phyloP scores from a whole-genome alignment of 768 basidiomycete genomes.

The Neoboletus brunneissimus region DNA sequence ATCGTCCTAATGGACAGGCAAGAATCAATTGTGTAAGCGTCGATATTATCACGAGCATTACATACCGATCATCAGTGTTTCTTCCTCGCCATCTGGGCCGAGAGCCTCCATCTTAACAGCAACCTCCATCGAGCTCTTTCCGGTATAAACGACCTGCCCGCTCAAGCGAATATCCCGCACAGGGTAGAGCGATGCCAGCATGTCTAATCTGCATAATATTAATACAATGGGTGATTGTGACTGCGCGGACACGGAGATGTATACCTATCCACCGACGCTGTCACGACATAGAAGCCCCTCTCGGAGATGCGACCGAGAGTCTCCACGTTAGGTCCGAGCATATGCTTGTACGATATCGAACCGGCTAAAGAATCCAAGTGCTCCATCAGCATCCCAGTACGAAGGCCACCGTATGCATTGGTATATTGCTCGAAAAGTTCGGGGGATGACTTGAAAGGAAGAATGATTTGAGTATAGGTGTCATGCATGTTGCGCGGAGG shows the following conservation, averaged over 20 bases:
- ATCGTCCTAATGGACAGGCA: slow-evolving; percentile 57
- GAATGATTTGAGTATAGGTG: slow-evolving; percentile 62
- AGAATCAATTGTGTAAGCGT: not conserved
- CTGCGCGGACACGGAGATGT: not conserved
- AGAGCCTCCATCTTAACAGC: slow-evolving; percentile 79
- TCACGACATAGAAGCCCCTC: slow-evolving; percentile 77
- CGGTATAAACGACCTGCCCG: slow-evolving; percentile 80
- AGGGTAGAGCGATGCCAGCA: slow-evolving; percentile 58
- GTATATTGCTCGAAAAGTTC: slow-evolving; percentile 64
- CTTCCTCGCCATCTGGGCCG: slow-evolving; percentile 43
- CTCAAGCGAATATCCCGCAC: slow-evolving; percentile 68
- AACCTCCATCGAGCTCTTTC: slow-evolving; percentile 79
- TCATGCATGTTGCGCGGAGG: slow-evolving; percentile 62
- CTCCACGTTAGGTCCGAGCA: slow-evolving; percentile 63
- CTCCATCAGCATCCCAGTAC: slow-evolving; percentile 73
- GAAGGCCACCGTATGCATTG: slow-evolving; percentile 67
- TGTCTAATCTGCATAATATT: slow-evolving; percentile 51
- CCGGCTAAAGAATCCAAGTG: slow-evolving; percentile 85
- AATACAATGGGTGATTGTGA: not conserved
- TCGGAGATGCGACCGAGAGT: slow-evolving; percentile 54
- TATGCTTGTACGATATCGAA: slow-evolving; percentile 79
- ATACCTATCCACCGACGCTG: slow-evolving; percentile 77
- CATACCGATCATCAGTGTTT: slow-evolving; percentile 58
- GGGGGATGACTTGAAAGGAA: slow-evolving; percentile 62
- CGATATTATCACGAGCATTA: slow-evolving; percentile 24